Conservation (phyloP, 331 rosid species). For the Arachis monticola region DNA sequence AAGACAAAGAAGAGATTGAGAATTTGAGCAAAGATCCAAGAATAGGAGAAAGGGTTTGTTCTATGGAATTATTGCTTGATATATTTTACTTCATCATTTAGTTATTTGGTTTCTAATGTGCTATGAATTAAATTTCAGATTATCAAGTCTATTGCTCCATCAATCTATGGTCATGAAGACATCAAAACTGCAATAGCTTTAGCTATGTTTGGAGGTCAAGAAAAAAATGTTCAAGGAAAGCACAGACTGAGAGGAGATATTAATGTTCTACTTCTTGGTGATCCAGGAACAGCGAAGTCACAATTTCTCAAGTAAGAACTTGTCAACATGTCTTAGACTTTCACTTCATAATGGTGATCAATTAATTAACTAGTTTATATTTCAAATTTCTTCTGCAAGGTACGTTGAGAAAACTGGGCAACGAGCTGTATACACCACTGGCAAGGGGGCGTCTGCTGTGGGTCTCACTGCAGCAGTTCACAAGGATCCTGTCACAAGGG, state of each 20-base stretch:
- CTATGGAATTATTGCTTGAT: neutral
- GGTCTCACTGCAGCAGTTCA: conserved; percentile 99
- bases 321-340: conserved; percentile 7
- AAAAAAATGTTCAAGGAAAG: conserved; percentile 85
- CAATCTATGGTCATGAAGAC: conserved; percentile 93
- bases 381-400: conserved; percentile 43
- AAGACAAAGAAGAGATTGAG: conserved; percentile 85
- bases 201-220: conserved; percentile 98
- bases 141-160: conserved; percentile 91
- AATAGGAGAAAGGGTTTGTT: conserved; percentile 91
- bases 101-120: conserved; percentile 15
- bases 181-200: conserved; percentile 94
- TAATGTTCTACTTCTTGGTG: conserved; percentile 92
- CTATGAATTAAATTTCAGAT: conserved; percentile 55
- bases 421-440: conserved; percentile 97
- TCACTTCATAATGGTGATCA: neutral
- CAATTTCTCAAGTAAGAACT: conserved; percentile 91
- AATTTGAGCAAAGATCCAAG: conserved; percentile 85
- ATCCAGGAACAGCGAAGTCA: conserved; percentile 98
- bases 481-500: conserved; percentile 96
- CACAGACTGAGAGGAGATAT: conserved; percentile 91
- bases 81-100: conserved; percentile 5
- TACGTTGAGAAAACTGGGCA: conserved; percentile 96
- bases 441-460: conserved; percentile 98
- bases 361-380: conserved; percentile 15